Base-by-base conservation (phyloP, 1,284 basidiomycete genomes). In the Cutaneotrichosporon arboriforme region DNA sequence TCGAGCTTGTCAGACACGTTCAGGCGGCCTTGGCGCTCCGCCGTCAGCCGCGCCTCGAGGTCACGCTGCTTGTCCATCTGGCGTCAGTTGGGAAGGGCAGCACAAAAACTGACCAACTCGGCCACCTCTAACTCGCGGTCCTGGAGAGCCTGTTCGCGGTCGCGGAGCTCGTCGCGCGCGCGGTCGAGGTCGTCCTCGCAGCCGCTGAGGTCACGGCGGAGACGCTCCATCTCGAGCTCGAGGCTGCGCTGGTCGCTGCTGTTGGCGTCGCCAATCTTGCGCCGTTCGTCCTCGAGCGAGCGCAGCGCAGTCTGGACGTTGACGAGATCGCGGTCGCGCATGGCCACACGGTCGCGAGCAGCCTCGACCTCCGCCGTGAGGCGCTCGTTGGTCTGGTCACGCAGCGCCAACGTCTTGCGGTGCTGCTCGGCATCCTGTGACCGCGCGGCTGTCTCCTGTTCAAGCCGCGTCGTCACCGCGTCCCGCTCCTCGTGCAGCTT, bases 1-100 rank as follows among this genome's bases (percentile, higher is more conserved):
- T 93, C 90, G n/a, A 93, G 78, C 78, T 90, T 92, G 76, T 94
- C 91, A 0, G 86, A 82, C 2, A 90, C 70, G 63, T 90, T 87
- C 46, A 94, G 76, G 42, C 88, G 77, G 13, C 88, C 85, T 72
- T 94, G 90, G 0, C 86, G 87, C 73, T 92, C 87, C 4, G 84
- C 80, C 0, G 88, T 84, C 3, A 94, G 78, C 65, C 88, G 84
- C 8, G 80, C 78, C 18, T 85, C 81, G 20, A 93, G 77, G 53
- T 90, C 88, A 20, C 88, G 79, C 60, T 87, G 86, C 72, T 88
- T 87, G 4, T 83, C 80, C 61, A 89, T 82, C 76, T 46, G 36
- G 4, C 12, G 45, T 46, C 36, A 46, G 45, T 31, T 37, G 15
- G 10, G 33, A 13, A 78, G 36, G 4, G 4, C 10, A 14, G 49